Evolutionary conservation across 1,139 yeast genomes (phyloP), one percentile per base, ranked within the genome.

Genomic region (Nakaseomyces kungkrabaensis): DNA sequence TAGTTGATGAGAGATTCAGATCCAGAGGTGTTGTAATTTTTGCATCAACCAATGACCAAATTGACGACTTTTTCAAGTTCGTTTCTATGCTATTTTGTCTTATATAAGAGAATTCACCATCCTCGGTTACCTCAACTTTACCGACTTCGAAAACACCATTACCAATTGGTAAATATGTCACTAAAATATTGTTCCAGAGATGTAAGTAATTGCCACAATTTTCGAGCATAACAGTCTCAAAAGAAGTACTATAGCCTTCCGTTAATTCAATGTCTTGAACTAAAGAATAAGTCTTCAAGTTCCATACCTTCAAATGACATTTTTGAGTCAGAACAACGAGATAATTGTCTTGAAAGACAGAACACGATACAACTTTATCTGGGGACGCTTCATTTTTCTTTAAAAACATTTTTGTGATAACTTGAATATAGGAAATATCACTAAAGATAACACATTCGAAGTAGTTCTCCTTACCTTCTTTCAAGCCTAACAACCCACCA

Each of bases 401-500:
- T 10, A 56, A 55, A 37, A 67, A 63, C 32, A 61, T 51, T 36
- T 58, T 63, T 11, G 65, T 65, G 51, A 74, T 66, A 52, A 72
- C 68, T 53, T 72, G 75, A 34, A 81, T 63, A 50, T 77, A 72
- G 0, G 83, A 75, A n/a, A 74, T 67, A 51, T 79, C 85, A 52
- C 71, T 74, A 63, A 82, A 82, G 45, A 80, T 72, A 36, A 68
- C 67, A 4, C 83, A 78, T 40, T 74, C 76, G 44, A 77, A 69
- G 17, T 76, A 75, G 1, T 64, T 65, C 34, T 75, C 68, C 0
- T 65, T 54, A 10, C 48, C 33, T 33, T 50, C 62, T 78, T 73
- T 54, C 66, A 83, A 66, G 54, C 81, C 79, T 56, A 82, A 63
- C 52, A 83, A 60, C 17, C 85, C 82, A 50, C 96, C 96, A 66